These are phyloP conservation scores for Barnettozyma vustinii DNA, from an alignment of 805 yeast genomes.

Conservation along the genomic window DNA sequence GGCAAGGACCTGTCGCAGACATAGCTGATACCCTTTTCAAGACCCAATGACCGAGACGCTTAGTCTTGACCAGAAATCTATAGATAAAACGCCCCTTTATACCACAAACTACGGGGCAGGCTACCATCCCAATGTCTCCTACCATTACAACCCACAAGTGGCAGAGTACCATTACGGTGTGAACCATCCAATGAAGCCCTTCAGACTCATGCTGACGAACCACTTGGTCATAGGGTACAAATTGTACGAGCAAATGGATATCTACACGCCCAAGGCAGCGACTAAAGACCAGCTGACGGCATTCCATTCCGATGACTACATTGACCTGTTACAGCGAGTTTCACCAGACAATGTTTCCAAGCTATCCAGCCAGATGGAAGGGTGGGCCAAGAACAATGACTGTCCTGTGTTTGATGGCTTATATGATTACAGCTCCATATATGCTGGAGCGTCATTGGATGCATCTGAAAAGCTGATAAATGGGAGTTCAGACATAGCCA, in stretches of 20 bases:
- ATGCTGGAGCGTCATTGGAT: constrained; percentile 87
- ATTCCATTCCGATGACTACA: constrained; percentile 96
- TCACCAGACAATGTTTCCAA: constrained; percentile 88
- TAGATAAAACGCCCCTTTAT: constrained; percentile 38
- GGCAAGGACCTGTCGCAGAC: not conserved
- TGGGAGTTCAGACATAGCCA: constrained; percentile 85
- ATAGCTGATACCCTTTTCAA: not conserved
- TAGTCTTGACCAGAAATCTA: constrained; percentile 35
- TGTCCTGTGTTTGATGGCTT: constrained; percentile 81
- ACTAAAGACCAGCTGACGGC: constrained; percentile 98
- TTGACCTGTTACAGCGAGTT: constrained; percentile 85
- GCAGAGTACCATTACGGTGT: constrained; percentile 61
- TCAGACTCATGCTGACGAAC: constrained; percentile 97
- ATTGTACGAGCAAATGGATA: constrained; percentile 93
- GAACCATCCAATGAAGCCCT: constrained; percentile 99
- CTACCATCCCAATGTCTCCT: constrained; percentile 62
- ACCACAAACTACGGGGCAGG: constrained; percentile 33
- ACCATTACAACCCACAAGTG: constrained; percentile 77
- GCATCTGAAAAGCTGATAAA: constrained; percentile 80
- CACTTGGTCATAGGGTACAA: constrained; percentile 96
- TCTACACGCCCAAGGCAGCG: constrained; percentile 90
- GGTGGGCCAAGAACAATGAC: constrained; percentile 95
- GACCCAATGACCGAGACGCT: constrained; percentile 28
- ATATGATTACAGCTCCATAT: constrained; percentile 69
- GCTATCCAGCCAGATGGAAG: constrained; percentile 82